Percentiles rank a stretch among this genome's conserved stretches.
Evolutionary conservation across 257 asterid genomes (phyloP).

Genomic region (Solanum commersonii): DNA sequence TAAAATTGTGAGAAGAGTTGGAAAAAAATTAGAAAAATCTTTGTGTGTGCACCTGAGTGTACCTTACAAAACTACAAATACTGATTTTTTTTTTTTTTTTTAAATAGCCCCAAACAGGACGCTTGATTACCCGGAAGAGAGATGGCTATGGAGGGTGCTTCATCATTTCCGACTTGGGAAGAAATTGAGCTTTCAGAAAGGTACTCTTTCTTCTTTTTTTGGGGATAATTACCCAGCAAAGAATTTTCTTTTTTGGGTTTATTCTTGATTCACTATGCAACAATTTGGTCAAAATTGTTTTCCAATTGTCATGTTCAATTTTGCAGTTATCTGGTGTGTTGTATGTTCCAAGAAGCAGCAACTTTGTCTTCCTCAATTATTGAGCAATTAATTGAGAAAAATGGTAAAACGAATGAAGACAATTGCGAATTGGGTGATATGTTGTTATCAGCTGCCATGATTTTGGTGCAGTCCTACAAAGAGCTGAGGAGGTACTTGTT

Average conservation of each 20-base stretch:
- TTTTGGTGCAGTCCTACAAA: conserved; percentile 69
- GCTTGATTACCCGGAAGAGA: neutral
- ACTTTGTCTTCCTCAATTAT: conserved; percentile 46
- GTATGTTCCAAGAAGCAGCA: conserved; percentile 66
- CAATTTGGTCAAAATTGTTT: neutral
- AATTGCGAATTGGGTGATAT: conserved; percentile 34
- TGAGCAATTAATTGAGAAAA: conserved; percentile 21
- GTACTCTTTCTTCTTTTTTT: conserved; percentile 4
- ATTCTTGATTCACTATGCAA: neutral
- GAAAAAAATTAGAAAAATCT: no score
- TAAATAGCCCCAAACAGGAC: neutral
- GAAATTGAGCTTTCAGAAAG: conserved; percentile 54
- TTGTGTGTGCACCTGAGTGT: neutral
- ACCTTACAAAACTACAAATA: neutral
- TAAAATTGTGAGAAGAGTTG: neutral
- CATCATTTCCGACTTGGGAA: conserved; percentile 31
- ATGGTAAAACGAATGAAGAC: conserved; percentile 7
- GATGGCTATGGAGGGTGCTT: neutral
- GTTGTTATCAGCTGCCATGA: conserved; percentile 90
- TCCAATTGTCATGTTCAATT: neutral
- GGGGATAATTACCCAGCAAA: neutral
- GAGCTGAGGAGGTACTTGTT: conserved; percentile 45
- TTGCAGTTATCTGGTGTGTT: conserved; percentile 63
- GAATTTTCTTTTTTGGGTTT: neutral
- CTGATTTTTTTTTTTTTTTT: neutral